phyloP scores from a whole-genome alignment of 2,329 filamentous ascomycete genomes.

The Myriosclerotinia duriaeana region DNA sequence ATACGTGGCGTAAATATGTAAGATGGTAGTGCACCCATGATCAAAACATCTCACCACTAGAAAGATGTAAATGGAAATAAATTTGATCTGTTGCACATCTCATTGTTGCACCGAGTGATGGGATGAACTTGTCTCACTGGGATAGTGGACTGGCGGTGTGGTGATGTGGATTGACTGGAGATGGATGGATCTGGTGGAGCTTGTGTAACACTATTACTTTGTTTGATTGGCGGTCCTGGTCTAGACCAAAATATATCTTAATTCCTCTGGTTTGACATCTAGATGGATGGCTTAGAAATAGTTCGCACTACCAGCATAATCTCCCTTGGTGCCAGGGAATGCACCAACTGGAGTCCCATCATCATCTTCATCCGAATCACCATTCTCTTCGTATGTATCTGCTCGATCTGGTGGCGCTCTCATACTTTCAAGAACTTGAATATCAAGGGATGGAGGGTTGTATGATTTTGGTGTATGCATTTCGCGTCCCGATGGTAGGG shows the following conservation, averaged over 20 bases:
- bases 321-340: conserved; percentile 50
- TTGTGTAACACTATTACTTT: conserved; percentile 15
- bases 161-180: conserved; percentile 10
- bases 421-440: conserved; percentile 63
- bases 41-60: conserved; percentile 19
- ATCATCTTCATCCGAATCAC: conserved; percentile 46
- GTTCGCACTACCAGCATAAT: conserved; percentile 42
- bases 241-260: conserved; percentile 1
- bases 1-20: conserved; percentile 20
- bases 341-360: conserved; percentile 46
- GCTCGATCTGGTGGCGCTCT: conserved; percentile 51
- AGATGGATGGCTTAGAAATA: conserved; percentile 32
- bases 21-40: conserved; percentile 18
- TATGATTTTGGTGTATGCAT: conserved; percentile 74
- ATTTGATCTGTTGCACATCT: conserved; percentile 21
- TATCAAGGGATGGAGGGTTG: conserved; percentile 62
- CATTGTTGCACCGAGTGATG: conserved; percentile 23
- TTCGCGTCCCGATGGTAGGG: conserved; percentile 85
- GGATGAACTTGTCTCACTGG: neutral
- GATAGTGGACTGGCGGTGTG: conserved; percentile 11
- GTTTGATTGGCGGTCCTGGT: neutral
- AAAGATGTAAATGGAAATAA: neutral
- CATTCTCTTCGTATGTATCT: conserved; percentile 46
- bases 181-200: conserved; percentile 6
- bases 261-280: neutral